Conservation (phyloP, 495 filamentous ascomycete species). For the Clohesyomyces aquaticus region DNA sequence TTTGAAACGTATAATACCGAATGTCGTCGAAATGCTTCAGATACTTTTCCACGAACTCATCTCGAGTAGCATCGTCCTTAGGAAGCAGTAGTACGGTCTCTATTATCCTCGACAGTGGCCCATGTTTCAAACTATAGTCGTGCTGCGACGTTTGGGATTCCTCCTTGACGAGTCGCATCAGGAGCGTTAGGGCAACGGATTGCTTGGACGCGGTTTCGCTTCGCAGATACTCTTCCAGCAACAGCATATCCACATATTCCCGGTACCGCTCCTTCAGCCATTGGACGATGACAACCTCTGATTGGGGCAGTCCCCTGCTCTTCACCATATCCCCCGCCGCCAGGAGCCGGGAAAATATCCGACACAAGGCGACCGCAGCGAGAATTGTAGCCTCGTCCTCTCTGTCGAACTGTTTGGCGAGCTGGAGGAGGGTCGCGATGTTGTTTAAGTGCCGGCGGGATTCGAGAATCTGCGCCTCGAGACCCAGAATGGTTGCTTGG, state of each 20-base stretch:
- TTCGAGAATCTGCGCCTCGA: slow-evolving; percentile 78
- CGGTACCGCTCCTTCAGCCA: slow-evolving; percentile 78
- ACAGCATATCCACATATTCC: slow-evolving; percentile 58
- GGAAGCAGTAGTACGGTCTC: slow-evolving; percentile 62
- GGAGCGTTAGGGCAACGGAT: slow-evolving; percentile 69
- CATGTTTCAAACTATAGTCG: slow-evolving; percentile 66
- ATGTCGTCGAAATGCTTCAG: slow-evolving; percentile 82
- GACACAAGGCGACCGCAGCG: slow-evolving; percentile 79
- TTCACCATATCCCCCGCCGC: slow-evolving; percentile 71
- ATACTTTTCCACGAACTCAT: slow-evolving; percentile 77
- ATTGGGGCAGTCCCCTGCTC: slow-evolving; percentile 64
- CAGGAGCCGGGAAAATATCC: slow-evolving; percentile 85
- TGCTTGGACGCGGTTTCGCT: slow-evolving; percentile 41
- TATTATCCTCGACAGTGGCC: slow-evolving; percentile 66
- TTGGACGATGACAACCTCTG: slow-evolving; percentile 70
- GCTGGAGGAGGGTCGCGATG: slow-evolving; percentile 71
- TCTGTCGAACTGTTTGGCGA: slow-evolving; percentile 56
- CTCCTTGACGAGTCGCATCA: slow-evolving; percentile 82
- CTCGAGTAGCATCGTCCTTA: slow-evolving; percentile 59
- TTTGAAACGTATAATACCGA: slow-evolving; percentile 75
- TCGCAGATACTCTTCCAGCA: slow-evolving; percentile 27
- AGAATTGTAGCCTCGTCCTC: slow-evolving; percentile 51
- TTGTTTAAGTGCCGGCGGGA: slow-evolving; percentile 92
- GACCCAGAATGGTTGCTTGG: slow-evolving; percentile 60
- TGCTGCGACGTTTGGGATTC: slow-evolving; percentile 62